Base-by-base conservation (phyloP, 345 rosid genomes). In the Moricandia moricandioides region DNA sequence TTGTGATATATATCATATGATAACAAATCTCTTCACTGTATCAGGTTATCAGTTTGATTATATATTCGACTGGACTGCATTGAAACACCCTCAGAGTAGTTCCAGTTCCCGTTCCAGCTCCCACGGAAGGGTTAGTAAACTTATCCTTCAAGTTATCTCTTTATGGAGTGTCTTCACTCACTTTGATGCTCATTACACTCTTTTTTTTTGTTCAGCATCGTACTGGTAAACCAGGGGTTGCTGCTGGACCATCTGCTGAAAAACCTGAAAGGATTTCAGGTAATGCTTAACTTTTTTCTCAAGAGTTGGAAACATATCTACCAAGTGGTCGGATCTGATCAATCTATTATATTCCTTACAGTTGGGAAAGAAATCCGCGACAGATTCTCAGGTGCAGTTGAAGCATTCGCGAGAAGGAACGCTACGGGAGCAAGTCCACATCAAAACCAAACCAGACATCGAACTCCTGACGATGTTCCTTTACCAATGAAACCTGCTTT, bases 31-130 rank as follows among this genome's bases (percentile, higher is more conserved):
- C 7, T 62, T 68, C 9, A 37, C 10, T 11, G 57, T 57, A 58
- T 52, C 84, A 91, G 93, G 94, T 79, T 89, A 89, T 83, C 92
- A 89, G 74, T 89, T 87, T 83, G 96, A 90, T 66, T 87, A 87
- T 84, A 87, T 90, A 54, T 91, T 88, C 65, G 94, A 91, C 79
- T 88, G 97, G 97, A 91, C 97, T 74, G 87, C 88, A 18, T 77
- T 91, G 80, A 89, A 91, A 83, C 86, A 91, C 72, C 94, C 97
- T 67, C 97, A 91, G 68, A 75, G 87, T 76, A 80, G 90, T 75
- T 68, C 89, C 62, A 81, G 90, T 72, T 80, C 97, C 33, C 86
- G 89, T 67, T 77, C 90, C 71, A 83, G 94, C 80, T 85, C 94
- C 33, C 86, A 89, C 69, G 88, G 81, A 76, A 81, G 88, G 84